These are phyloP conservation scores for Botrytis fragariae DNA, from an alignment of 2,329 filamentous ascomycete species.

Conservation along the genomic window DNA sequence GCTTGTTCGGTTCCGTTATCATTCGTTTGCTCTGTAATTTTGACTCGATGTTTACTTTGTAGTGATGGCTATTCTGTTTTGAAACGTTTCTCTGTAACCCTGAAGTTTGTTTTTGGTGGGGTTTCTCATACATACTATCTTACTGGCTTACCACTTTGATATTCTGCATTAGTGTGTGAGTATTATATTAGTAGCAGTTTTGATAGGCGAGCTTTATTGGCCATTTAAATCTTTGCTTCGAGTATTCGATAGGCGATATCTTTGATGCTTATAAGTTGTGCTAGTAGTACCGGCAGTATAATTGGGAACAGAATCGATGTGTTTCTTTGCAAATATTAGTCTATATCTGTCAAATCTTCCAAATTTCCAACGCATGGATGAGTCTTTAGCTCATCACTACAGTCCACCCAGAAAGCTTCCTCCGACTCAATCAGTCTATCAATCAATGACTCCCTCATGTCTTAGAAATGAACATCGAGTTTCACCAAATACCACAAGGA, in stretches of 20 bases:
- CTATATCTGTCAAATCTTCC: accelerated
- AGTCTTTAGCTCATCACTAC: neutral
- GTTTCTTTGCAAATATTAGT: neutral
- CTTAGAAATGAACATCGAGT: neutral
- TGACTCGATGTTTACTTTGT: neutral
- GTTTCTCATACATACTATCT: neutral
- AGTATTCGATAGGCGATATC: too few species aligned
- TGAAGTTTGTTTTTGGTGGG: accelerated
- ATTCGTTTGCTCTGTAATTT: neutral
- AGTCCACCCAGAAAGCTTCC: neutral
- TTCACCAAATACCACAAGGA: neutral
- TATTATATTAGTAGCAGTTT: neutral
- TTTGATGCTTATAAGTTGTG: neutral
- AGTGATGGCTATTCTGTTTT: neutral
- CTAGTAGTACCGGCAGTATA: neutral
- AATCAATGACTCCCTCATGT: neutral
- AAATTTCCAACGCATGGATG: neutral
- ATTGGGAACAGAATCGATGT: accelerated
- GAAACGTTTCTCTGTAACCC: neutral
- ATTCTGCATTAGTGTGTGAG: neutral
- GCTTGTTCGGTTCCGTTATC: neutral
- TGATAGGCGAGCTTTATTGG: too few species aligned
- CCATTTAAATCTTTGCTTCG: too few species aligned
- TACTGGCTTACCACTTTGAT: neutral
- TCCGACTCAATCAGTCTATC: accelerated